phyloP scores from a whole-genome alignment of 345 rosid species.

The Passiflora organensis region DNA sequence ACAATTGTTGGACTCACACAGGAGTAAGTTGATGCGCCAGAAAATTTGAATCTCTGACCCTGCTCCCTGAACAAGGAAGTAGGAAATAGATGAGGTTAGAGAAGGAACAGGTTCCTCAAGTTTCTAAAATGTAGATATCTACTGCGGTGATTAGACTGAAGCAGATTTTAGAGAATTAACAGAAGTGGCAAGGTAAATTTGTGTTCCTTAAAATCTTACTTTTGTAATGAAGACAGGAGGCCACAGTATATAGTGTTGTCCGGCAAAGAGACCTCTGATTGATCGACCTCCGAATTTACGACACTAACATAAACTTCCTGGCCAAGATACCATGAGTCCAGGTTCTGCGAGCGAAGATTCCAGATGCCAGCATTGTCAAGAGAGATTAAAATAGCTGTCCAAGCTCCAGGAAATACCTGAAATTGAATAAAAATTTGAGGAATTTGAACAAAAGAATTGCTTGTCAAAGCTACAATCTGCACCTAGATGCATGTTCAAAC shows the following conservation, averaged over 20 bases:
- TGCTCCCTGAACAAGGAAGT: too few relatives aligned
- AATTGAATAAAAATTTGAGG: too few relatives aligned
- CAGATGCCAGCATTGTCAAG: constrained; percentile 91
- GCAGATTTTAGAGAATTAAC: neutral
- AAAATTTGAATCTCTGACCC: too few relatives aligned
- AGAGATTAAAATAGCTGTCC: constrained; percentile 86
- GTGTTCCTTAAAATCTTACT: constrained; percentile 40
- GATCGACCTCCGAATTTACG: constrained; percentile 61
- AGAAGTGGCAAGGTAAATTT: neutral
- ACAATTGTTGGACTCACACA: too few relatives aligned
- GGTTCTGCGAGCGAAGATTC: constrained; percentile 83
- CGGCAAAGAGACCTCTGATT: constrained; percentile 49
- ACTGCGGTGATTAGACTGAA: neutral
- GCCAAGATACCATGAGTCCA: constrained; percentile 85
- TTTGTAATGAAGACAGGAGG: constrained; percentile 65
- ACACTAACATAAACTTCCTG: constrained; percentile 72
- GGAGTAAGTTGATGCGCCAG: too few relatives aligned
- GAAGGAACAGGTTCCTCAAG: too few relatives aligned
- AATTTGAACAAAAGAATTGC: neutral
- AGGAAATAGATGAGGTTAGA: too few relatives aligned
- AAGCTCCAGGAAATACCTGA: constrained; percentile 92
- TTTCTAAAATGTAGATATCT: too few relatives aligned
- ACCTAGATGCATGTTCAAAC: neutral
- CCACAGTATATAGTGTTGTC: constrained; percentile 80
- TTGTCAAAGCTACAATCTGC: neutral